phyloP scores from a whole-genome alignment of 768 basidiomycete species.

The Tricholoma hemisulphureum region DNA sequence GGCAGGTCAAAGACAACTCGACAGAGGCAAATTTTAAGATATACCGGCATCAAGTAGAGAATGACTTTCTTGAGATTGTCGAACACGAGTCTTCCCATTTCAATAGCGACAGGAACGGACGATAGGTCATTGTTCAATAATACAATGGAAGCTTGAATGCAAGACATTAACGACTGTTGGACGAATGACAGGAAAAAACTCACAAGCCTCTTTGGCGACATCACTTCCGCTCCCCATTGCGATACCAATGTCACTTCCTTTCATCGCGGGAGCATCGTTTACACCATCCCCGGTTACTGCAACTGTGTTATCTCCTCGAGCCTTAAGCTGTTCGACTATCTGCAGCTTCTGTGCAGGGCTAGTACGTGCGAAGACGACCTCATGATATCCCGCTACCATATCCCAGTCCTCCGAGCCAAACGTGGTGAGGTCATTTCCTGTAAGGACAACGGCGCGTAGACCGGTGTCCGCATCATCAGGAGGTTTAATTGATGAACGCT shows the following conservation, averaged over 20 bases:
- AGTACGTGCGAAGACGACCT: constrained; percentile 62
- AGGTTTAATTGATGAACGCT: not conserved
- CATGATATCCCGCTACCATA: constrained; percentile 18
- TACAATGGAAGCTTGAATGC: constrained; percentile 49
- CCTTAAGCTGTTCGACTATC: constrained; percentile 60
- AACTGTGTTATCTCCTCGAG: constrained; percentile 45
- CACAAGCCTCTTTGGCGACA: constrained; percentile 35
- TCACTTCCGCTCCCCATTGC: constrained; percentile 56
- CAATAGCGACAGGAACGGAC: constrained; percentile 60
- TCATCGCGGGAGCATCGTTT: constrained; percentile 58
- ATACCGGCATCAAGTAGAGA: constrained; percentile 49
- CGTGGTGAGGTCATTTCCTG: constrained; percentile 26
- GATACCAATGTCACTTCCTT: constrained; percentile 61
- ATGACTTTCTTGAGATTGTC: constrained; percentile 63
- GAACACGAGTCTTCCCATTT: constrained; percentile 64
- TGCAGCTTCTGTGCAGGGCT: constrained; percentile 64
- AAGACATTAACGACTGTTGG: not conserved
- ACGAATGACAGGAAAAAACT: not conserved
- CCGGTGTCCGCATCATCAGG: not conserved
- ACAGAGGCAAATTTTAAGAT: constrained; percentile 32
- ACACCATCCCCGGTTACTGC: constrained; percentile 70
- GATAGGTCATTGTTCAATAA: constrained; percentile 66
- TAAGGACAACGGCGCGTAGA: constrained; percentile 39
- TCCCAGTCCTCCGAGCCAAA: not conserved
- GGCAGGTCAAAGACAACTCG: not conserved